Conservation (phyloP, 78 protist species). For the Pigoraptor vietnamica region DNA sequence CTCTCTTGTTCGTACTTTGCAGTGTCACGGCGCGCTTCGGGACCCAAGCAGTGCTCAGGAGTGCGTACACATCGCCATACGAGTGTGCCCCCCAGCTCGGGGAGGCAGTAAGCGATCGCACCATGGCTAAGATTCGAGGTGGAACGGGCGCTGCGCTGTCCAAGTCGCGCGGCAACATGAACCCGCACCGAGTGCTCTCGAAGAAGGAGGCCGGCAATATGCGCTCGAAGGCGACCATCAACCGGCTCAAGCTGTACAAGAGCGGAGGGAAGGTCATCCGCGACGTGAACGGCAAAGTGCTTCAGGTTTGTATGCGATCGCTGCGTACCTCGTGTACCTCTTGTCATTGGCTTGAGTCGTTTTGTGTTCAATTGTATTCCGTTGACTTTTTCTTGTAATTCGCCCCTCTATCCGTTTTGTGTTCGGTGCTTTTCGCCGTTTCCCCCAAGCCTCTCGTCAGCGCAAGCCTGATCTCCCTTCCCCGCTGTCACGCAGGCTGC, state of each 20-base stretch:
- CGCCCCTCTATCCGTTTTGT: too few relatives aligned
- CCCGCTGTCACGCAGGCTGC: neutral
- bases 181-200: neutral
- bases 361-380: too few relatives aligned
- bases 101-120: too few relatives aligned
- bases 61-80: too few relatives aligned
- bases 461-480: too few relatives aligned
- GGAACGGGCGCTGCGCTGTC: neutral
- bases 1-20: too few relatives aligned
- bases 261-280: slow-evolving; percentile 38
- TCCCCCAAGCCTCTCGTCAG: too few relatives aligned
- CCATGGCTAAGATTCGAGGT: neutral
- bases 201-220: neutral
- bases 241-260: slow-evolving; percentile 53
- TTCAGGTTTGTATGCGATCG: neutral
- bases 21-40: too few relatives aligned
- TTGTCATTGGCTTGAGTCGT: neutral
- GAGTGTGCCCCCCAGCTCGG: too few relatives aligned
- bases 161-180: neutral
- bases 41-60: too few relatives aligned
- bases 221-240: slow-evolving; percentile 29
- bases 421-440: too few relatives aligned
- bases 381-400: too few relatives aligned
- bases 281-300: slow-evolving; percentile 1
- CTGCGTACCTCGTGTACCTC: neutral